Percentiles rank a stretch among this genome's conserved stretches.
Conservation (phyloP, 1,284 basidiomycete genomes). For the Heterobasidion irregulare region DNA sequence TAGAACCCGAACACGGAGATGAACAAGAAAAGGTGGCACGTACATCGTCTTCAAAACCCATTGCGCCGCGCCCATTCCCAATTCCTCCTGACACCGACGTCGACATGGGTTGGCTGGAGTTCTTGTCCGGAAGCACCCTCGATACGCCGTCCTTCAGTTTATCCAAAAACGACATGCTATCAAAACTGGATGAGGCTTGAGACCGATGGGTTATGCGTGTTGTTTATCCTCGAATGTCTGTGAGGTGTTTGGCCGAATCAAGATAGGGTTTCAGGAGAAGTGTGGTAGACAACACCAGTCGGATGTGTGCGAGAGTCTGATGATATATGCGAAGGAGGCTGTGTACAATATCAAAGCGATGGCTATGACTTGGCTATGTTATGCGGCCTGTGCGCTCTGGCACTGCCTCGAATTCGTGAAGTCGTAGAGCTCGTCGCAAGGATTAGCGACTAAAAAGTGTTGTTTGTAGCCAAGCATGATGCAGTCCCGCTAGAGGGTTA, state of each 20-base stretch:
- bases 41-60: slow-evolving; percentile 66
- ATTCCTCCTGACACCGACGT: slow-evolving; percentile 39
- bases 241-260: neutral
- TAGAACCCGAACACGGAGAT: slow-evolving; percentile 4
- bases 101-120: slow-evolving; percentile 17
- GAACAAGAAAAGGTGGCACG: slow-evolving; percentile 24
- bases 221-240: neutral
- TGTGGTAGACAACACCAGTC: neutral
- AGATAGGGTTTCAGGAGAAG: neutral
- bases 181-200: neutral
- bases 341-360: neutral
- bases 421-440: neutral
- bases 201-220: neutral
- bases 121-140: slow-evolving; percentile 10
- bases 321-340: neutral
- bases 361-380: neutral
- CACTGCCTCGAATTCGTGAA: neutral
- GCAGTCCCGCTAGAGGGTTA: too few species aligned
- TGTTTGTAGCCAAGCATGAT: too few species aligned
- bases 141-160: slow-evolving; percentile 11
- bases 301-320: neutral
- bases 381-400: neutral
- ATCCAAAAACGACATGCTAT: slow-evolving; percentile 12
- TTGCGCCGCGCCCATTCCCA: slow-evolving; percentile 42
- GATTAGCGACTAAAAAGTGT: too few species aligned